Conservation (phyloP, 306 rosid genomes). For the Herpetospermum pedunculosum region DNA sequence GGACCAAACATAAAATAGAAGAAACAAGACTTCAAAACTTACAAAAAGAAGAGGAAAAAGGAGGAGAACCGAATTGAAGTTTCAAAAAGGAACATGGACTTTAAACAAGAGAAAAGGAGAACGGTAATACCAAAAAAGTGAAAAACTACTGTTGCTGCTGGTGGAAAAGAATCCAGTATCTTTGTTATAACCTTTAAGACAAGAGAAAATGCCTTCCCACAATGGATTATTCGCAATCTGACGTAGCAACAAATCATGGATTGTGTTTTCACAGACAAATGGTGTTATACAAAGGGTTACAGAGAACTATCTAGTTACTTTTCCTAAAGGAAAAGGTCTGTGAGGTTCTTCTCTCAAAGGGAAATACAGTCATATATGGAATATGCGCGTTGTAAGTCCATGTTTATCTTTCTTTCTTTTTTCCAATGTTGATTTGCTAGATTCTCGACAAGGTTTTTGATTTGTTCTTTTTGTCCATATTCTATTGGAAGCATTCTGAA, state of each 20-base stretch:
- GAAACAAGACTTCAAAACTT: neutral
- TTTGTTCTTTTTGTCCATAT: slow-evolving; percentile 50
- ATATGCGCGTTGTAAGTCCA: slow-evolving; percentile 13
- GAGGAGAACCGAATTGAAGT: neutral
- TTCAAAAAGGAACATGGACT: neutral
- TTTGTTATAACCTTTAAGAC: slow-evolving; percentile 5
- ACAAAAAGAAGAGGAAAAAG: neutral
- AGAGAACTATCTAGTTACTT: neutral
- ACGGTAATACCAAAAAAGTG: slow-evolving; percentile 13
- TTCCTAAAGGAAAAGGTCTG: slow-evolving; percentile 18
- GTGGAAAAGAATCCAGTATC: slow-evolving; percentile 26
- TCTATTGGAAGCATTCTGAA: slow-evolving; percentile 33
- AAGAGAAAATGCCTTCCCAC: slow-evolving; percentile 5
- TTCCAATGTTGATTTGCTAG: neutral
- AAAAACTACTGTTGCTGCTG: slow-evolving; percentile 16
- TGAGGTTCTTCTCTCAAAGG: slow-evolving; percentile 17
- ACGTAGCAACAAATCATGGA: neutral
- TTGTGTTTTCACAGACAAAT: slow-evolving; percentile 1
- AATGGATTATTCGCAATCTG: slow-evolving; percentile 2
- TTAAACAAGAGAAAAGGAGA: neutral
- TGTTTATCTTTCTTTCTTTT: neutral
- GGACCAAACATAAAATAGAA: neutral
- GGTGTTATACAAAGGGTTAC: neutral
- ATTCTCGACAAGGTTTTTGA: slow-evolving; percentile 18
- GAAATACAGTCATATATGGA: neutral